Conservation (phyloP, 2,329 filamentous ascomycete genomes). For the Scedosporium minutisporum region DNA sequence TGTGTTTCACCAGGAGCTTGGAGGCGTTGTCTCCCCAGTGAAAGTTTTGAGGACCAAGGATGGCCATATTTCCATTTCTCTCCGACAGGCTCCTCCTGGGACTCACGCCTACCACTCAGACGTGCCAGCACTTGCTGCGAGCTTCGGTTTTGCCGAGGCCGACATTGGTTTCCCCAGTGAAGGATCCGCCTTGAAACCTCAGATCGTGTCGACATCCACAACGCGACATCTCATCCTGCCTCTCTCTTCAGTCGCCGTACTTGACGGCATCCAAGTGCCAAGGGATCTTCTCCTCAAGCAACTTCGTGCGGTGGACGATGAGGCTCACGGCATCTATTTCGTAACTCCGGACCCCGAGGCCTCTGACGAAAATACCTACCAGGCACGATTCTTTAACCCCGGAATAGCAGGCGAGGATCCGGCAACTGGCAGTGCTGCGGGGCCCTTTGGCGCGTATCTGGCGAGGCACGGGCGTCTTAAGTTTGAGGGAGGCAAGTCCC, state of each 20-base stretch:
- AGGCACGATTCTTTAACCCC: slow-evolving; percentile 14
- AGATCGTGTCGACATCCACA: slow-evolving; percentile 12
- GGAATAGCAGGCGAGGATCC: slow-evolving; percentile 15
- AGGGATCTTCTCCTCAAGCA: slow-evolving; percentile 11
- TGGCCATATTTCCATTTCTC: slow-evolving; percentile 5
- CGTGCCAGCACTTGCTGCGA: slow-evolving; percentile 4
- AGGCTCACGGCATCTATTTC: slow-evolving; percentile 10
- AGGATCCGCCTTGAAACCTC: slow-evolving; percentile 6
- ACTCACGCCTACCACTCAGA: slow-evolving; percentile 10
- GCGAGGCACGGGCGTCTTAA: slow-evolving; percentile 5
- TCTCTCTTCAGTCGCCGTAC: slow-evolving; percentile 7
- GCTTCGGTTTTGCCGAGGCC: slow-evolving; percentile 4
- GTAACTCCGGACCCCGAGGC: slow-evolving; percentile 6
- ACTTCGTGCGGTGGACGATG: slow-evolving; percentile 9
- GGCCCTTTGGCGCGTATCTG: slow-evolving; percentile 12
- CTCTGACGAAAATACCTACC: slow-evolving; percentile 3
- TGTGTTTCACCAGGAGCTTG: slow-evolving; percentile 10
- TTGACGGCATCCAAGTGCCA: slow-evolving; percentile 8
- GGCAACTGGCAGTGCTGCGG: slow-evolving; percentile 15
- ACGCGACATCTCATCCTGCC: slow-evolving; percentile 12
- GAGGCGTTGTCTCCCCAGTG: slow-evolving; percentile 7
- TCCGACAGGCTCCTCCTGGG: slow-evolving; percentile 10
- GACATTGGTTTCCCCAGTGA: slow-evolving; percentile 8
- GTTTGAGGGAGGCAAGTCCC: background rate
- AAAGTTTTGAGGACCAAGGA: slow-evolving; percentile 5